Evolutionary conservation across 495 filamentous ascomycete species (phyloP).

Genomic region (Alectoria sarmentosa): DNA sequence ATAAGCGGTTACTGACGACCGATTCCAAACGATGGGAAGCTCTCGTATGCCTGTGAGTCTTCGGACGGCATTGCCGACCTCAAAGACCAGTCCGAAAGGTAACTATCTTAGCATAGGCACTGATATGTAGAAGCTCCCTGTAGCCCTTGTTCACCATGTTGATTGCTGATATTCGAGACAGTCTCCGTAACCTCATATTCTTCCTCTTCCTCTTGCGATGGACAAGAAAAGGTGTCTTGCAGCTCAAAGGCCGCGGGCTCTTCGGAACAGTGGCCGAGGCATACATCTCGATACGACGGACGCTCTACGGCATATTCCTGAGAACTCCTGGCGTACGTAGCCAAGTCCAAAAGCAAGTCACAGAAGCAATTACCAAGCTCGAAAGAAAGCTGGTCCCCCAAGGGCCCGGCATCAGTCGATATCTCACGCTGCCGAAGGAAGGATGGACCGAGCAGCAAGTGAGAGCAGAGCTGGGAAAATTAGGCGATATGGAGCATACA

Average conservation of each 20-base stretch:
- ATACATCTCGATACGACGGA: conserved; percentile 61
- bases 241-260: conserved; percentile 82
- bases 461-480: conserved; percentile 66
- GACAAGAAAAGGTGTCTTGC: conserved; percentile 70
- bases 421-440: conserved; percentile 73
- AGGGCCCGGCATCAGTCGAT: conserved; percentile 64
- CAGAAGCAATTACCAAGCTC: conserved; percentile 62
- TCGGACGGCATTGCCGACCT: conserved; percentile 14
- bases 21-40: conserved; percentile 15
- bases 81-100: conserved; percentile 14
- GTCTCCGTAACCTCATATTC: conserved; percentile 83
- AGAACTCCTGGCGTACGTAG: conserved; percentile 74
- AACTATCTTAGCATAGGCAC: conserved; percentile 20
- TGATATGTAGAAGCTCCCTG: conserved; percentile 15
- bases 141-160: not conserved
- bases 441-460: conserved; percentile 78
- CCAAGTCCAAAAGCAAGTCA: conserved; percentile 73
- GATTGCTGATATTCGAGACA: conserved; percentile 30
- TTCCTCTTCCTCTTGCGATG: conserved; percentile 83
- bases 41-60: conserved; percentile 25
- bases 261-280: conserved; percentile 68
- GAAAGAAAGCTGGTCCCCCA: conserved; percentile 72
- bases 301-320: conserved; percentile 79
- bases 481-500: conserved; percentile 84
- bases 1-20: too few relatives aligned